Base-by-base conservation (phyloP, 108 stramenopile genomes). In the Nannochloropsis oceanica region DNA sequence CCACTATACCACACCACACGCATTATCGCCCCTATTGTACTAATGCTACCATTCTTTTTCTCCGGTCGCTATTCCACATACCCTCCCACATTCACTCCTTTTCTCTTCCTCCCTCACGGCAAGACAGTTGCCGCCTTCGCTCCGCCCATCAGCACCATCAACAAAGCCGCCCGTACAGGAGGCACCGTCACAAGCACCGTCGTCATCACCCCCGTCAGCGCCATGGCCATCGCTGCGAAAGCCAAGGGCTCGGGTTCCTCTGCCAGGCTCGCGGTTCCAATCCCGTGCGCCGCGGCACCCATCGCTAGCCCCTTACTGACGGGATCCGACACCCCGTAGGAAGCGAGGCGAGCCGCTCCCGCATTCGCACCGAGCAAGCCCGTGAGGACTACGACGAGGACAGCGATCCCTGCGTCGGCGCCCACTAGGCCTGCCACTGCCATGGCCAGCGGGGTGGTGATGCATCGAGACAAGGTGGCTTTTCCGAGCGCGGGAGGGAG, bases 351-450 rank as follows among this genome's bases (percentile, higher is more conserved):
- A 26, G 89, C 87, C 11, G 94, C 92, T 50, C 96, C 96, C 84
- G 95, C 94, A 91, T 94, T 95, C 44, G 95, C 96, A 27, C 96
- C 96, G 82, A 97, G 92, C 82, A 97, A 84, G 14, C 96, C 96
- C 10, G 96, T 95, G 12, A 96, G 82, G 9, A 97, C 95, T 14
- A 95, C 95, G 79, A 95, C 93, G 26, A 92, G 91, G 13, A 95
- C 95, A 18, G 96, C 95, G 42, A 96, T 46, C 11, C 91, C 88
- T 8, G 90, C 90, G 87, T 96, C 94, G 25, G 94, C 95, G 11
- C 95, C 95, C 12, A 96, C 27, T 14, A 95, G 94, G 22, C 90
- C 87, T 9, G 95, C 95, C 85, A 95, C 95, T 0, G 94, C 93
- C 93, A 95, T 94, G 24, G 95, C 96, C 81, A 96, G 87, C 7